Base-by-base conservation (phyloP, 768 basidiomycete genomes). In the Leucocoprinus sp. region DNA sequence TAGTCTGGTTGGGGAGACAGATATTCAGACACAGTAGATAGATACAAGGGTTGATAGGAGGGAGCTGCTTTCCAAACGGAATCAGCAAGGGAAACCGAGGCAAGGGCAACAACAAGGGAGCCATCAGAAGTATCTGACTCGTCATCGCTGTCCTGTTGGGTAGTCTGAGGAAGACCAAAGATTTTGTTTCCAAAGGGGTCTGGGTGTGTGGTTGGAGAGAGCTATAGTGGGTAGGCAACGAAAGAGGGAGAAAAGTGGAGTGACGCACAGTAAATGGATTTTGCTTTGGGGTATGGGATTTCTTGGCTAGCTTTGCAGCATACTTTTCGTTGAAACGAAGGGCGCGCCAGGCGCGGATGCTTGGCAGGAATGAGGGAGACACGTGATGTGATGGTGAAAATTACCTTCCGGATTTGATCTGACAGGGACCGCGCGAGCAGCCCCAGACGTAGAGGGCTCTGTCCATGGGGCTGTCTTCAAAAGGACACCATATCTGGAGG, bases 401-500 rank as follows among this genome's bases (percentile, higher is more conserved):
- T n/a, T 21, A 87, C 90, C 88, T 84, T 56, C 86, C 87, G 17
- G 71, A 66, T 62, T 84, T 82, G 44, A 74, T 69, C 58, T 93
- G 89, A 64, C 91, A 95, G 11, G 66, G 58, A 3, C 73, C 62
- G 27, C 73, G 69, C 2, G 84, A 68, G 55, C 91, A 95, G 8
- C 80, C 89, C 83, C 88, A 93, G 17, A 91, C 71, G 54, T 92
- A 93, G 37, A 93, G 64, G 2, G 81, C 84, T 42, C 92, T 75
- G 57, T 95, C 91, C 74, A 83, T 80, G 4, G 83, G 76, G 54
- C 87, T 93, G 28, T 82, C 70, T 57, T 92, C 84, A 54, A 93
- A 78, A 0, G 92, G 92, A 60, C 87, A 92, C 86, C 88, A 93
- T 55, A 95, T 72, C 57, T 93, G 90, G 8, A 87, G 71, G 28